Base-by-base conservation (phyloP, 176 grass and related monocot species). In the Musa acuminata region DNA sequence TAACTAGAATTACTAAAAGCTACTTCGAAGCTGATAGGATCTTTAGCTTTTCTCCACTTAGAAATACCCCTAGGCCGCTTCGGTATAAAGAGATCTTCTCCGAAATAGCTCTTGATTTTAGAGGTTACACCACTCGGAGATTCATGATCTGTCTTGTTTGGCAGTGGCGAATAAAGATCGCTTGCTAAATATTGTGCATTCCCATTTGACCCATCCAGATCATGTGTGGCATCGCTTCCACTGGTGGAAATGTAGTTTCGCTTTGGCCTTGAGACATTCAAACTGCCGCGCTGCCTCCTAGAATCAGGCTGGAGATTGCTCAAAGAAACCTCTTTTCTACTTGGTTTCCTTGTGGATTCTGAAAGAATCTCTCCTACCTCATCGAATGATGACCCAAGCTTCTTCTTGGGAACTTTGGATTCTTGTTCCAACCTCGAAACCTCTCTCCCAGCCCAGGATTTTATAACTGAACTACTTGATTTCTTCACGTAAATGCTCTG, bases 401-500 rank as follows among this genome's bases (percentile, higher is more conserved):
- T 76, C 64, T 54, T 79, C 80, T 83, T 88, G 29, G 53, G 57
- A 55, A 79, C 71, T 78, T 53, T 49, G 29, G 74, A 67, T 62
- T 75, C 75, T 22, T 64, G 71, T 59, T 72, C 77, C 13, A 23
- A 71, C 57, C 78, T 85, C 78, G 80, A 80, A 67, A 85, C 67
- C 23, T 76, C 80, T 57, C 77, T 84, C 82, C 88, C 73, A 59
- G 82, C 86, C 64, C 74, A 75, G 25, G 85, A 79, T 68, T 82
- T 82, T 60, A 62, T 67, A 64, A 64, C 58, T 52, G 78, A 78
- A 63, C 23, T 26, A 55, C 74, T 80, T 67, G 77, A 62, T 63
- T 87, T 89, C 72, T 85, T 92, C 43, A 81, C 90, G 90, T 86
- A 91, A 72, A 89, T 84, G 60, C 53, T 82, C 62, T 76, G 77